A percentile compares a stretch with the other conserved stretches of the same genome.
Conservation (phyloP, 306 rosid genomes). For the Corylus heterophylla region DNA sequence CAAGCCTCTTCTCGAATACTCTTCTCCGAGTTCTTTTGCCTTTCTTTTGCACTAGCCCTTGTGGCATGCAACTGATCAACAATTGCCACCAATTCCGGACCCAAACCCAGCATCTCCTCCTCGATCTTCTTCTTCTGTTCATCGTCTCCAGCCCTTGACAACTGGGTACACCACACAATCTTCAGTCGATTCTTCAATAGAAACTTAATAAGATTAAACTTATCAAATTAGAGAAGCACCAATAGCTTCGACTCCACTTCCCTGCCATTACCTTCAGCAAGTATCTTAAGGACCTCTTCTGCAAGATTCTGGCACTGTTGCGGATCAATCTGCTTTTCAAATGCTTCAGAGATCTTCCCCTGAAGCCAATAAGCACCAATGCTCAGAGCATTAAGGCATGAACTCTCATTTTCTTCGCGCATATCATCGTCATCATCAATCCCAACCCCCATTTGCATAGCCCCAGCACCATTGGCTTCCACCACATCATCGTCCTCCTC, state of each 20-base stretch:
- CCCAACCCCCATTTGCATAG: constrained; percentile 95
- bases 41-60: constrained; percentile 84
- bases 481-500: constrained; percentile 80
- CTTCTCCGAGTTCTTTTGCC: constrained; percentile 86
- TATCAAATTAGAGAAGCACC: constrained; percentile 63
- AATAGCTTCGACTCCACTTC: constrained; percentile 74
- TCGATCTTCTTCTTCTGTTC: constrained; percentile 78
- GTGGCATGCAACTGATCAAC: constrained; percentile 66
- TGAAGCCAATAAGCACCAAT: constrained; percentile 99
- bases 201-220: constrained; percentile 75
- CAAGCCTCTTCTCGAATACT: constrained; percentile 93
- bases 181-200: constrained; percentile 68
- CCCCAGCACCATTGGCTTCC: constrained; percentile 57
- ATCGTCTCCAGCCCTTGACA: constrained; percentile 56
- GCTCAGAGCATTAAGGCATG: constrained; percentile 84
- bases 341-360: constrained; percentile 91
- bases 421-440: constrained; percentile 87
- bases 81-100: constrained; percentile 46
- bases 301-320: constrained; percentile 92
- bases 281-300: constrained; percentile 74
- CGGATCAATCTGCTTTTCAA: constrained; percentile 83
- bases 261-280: constrained; percentile 80
- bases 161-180: constrained; percentile 63
- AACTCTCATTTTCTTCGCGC: constrained; percentile 79
- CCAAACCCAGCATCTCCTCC: constrained; percentile 79